Base-by-base conservation (phyloP, 352 stramenopile genomes). In the Globisporangium spiculum region DNA sequence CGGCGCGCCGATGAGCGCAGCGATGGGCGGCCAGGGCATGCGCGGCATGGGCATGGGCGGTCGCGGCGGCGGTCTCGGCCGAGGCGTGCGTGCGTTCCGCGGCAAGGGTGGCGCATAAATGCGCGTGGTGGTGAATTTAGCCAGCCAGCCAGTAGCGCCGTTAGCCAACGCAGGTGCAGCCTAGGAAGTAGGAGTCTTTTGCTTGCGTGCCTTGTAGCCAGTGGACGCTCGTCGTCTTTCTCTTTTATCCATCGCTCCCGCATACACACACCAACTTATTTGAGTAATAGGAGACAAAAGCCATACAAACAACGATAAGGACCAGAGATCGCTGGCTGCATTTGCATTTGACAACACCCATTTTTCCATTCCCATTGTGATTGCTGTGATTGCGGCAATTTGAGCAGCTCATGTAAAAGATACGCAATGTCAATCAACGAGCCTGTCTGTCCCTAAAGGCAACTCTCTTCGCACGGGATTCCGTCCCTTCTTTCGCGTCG, bases 21-120 rank as follows among this genome's bases (percentile, higher is more conserved):
- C 92, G 41, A 98, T 98, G 91, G 92, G 92, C 52, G 92, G 93
- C 41, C 78, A 87, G 76, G 93, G 93, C 69, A 97, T 98, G 90
- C 79, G 83, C 54, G 93, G 91, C 65, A 97, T 98, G 86, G 64
- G 63, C 63, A 93, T 91, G 74, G 89, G 89, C 59, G 86, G 84
- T 30, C 73, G 73, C 30, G 88, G 85, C 50, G 84, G 86, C 50
- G 84, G 86, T 53, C 82, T 93, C 63, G 88, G 89, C 55, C 86
- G 91, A 38, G 85, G 84, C 50, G 87, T 94, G 69, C 84, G 85
- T 67, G 83, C 85, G 56, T 92, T 93, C 80, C 81, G 82, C 32
- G 86, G 86, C 70, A 87, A 86, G 69, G 86, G 86, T 66, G 86
- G 86, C 70, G 86, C 86, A 88, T 91, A 88, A 87, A 69, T 27